A percentile compares a stretch with the other conserved stretches of the same genome.
Evolutionary conservation across 257 asterid species (phyloP).

Genomic region (Ocimum tenuiflorum): DNA sequence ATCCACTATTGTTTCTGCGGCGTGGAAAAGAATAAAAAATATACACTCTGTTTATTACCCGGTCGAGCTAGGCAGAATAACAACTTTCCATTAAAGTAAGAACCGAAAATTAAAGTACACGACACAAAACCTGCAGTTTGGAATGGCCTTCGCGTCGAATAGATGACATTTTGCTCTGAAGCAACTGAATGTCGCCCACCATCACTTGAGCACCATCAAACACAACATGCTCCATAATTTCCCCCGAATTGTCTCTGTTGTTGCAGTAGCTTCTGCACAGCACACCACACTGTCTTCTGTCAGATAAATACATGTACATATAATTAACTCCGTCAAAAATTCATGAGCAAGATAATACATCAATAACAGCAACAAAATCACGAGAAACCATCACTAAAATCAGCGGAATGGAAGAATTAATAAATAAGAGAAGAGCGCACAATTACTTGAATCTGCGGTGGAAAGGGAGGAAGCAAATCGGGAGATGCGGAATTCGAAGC

Average conservation of each 20-base stretch:
- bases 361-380: conserved; percentile 1
- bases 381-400: conserved; percentile 3
- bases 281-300: conserved; percentile 18
- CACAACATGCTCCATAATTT: conserved; percentile 51
- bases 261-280: conserved; percentile 31
- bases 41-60: no score
- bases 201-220: conserved; percentile 54
- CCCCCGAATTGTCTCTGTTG: conserved; percentile 21
- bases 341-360: not conserved
- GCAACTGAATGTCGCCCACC: conserved; percentile 43
- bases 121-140: conserved; percentile 59
- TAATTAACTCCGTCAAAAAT: not conserved
- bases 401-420: not conserved
- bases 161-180: conserved; percentile 51
- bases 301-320: not conserved
- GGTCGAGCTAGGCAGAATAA: not conserved
- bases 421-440: not conserved
- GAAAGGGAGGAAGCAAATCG: conserved; percentile 20
- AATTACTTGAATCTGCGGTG: conserved; percentile 20
- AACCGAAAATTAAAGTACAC: not conserved
- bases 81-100: not conserved
- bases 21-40: no score
- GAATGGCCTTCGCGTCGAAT: conserved; percentile 53
- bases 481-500: conserved; percentile 22
- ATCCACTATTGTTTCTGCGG: not conserved